Percentiles rank a stretch among this genome's conserved stretches.
Conservation (phyloP, 2,329 filamentous ascomycete species). For the Pyricularia pennisetigena region DNA sequence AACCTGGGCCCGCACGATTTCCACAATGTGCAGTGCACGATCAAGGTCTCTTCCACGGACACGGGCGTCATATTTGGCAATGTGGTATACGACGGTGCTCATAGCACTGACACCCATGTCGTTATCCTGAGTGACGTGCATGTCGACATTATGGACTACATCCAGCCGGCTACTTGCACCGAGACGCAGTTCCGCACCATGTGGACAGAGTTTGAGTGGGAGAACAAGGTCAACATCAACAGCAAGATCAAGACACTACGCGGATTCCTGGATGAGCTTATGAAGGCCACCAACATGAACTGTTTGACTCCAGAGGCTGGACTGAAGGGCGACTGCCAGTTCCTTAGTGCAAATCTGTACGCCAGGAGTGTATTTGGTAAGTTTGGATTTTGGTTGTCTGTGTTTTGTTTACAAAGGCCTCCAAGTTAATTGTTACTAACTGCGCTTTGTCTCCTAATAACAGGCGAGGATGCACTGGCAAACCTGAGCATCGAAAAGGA, state of each 20-base stretch:
- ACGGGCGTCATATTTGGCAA: constrained; percentile 99
- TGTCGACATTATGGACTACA: constrained; percentile 99
- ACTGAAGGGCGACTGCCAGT: constrained; percentile 94
- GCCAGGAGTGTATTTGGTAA: constrained; percentile 96
- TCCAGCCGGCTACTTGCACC: constrained; percentile 90
- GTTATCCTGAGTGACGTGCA: constrained; percentile 98
- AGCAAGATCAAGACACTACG: constrained; percentile 87
- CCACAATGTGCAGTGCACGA: constrained; percentile 95
- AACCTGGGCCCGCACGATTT: constrained; percentile 94
- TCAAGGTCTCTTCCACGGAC: constrained; percentile 97
- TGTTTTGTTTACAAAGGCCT: constrained; percentile 7
- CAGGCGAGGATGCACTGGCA: constrained; percentile 95
- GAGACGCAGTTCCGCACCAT: constrained; percentile 99
- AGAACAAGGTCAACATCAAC: constrained; percentile 99
- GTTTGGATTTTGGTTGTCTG: constrained; percentile 25
- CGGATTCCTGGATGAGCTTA: constrained; percentile 86
- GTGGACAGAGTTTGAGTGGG: constrained; percentile 99
- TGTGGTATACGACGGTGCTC: constrained; percentile 90
- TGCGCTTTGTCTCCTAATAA: constrained; percentile 4
- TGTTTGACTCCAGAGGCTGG: constrained; percentile 94
- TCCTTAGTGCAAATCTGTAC: constrained; percentile 93
- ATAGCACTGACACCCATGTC: constrained; percentile 87
- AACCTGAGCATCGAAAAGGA: constrained; percentile 98
- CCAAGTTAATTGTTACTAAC: constrained; percentile 9
- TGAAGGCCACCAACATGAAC: constrained; percentile 98